phyloP scores from a whole-genome alignment of 2,329 filamentous ascomycete genomes.

The Calcarisporium arbuscula region DNA sequence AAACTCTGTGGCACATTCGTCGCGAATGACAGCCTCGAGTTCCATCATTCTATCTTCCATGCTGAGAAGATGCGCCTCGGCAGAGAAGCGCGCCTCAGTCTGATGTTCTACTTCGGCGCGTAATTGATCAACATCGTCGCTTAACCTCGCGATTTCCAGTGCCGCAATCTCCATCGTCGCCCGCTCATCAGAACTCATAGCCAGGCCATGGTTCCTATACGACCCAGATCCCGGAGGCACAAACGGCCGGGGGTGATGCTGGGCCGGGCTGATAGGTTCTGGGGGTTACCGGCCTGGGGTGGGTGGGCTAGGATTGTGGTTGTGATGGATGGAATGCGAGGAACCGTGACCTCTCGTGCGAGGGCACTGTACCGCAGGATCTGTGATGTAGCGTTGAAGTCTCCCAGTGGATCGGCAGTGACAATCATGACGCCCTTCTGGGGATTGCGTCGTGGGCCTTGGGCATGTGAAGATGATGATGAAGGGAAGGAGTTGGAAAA shows the following conservation, averaged over 20 bases:
- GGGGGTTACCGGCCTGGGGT: conserved; percentile 16
- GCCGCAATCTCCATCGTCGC: conserved; percentile 78
- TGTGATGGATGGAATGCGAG: conserved; percentile 76
- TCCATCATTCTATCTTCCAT: conserved; percentile 60
- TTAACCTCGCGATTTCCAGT: conserved; percentile 72
- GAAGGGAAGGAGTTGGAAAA: conserved; percentile 86
- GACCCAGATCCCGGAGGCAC: conserved; percentile 29
- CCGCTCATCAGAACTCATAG: conserved; percentile 40
- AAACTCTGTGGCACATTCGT: conserved; percentile 84
- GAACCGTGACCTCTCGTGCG: conserved; percentile 86
- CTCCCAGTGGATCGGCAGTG: conserved; percentile 84
- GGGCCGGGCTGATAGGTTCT: conserved; percentile 22
- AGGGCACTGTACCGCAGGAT: conserved; percentile 92
- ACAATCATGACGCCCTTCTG: conserved; percentile 96
- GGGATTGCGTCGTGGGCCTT: conserved; percentile 51
- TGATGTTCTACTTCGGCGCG: conserved; percentile 65
- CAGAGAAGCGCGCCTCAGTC: conserved; percentile 60
- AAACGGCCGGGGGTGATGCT: conserved; percentile 32
- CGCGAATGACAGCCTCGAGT: conserved; percentile 77
- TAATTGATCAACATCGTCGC: conserved; percentile 65
- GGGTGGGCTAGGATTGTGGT: conserved; percentile 54
- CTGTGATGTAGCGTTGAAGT: conserved; percentile 95
- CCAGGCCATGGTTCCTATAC: conserved; percentile 33
- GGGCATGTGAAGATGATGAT: conserved; percentile 31
- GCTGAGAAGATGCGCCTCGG: conserved; percentile 66